Base-by-base conservation (phyloP, 306 rosid species). In the Cicer chorassanicum region DNA sequence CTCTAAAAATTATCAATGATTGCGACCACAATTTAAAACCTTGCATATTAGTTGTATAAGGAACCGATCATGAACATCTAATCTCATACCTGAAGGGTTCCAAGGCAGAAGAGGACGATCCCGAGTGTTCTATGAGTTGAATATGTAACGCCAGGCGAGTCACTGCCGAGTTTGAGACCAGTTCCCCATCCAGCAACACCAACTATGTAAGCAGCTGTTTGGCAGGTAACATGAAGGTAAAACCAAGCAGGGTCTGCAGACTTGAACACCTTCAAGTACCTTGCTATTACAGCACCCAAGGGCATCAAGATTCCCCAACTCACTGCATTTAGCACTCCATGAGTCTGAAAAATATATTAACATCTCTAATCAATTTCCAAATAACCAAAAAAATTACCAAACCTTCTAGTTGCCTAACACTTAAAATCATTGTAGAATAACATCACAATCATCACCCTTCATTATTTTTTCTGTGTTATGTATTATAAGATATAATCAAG, bases 141-240 rank as follows among this genome's bases (percentile, higher is more conserved):
- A 11, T 88, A 57, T 1, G 61, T 2, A 62, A 82, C 0, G 9
- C 92, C 92, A n/a, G 3, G 16, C 0, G 96, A 83, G 38, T 94
- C 92, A 57, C 85, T 78, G 1, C 99, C 99, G 7, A 94, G 96
- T 72, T 92, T 94, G 12, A 94, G 83, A 66, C 99, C 97, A n/a
- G 96, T 90, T 14, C 88, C 99, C 97, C 97, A 94, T 24, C 99
- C 97, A 70, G 93, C 95, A 73, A 94, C 96, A 42, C 99, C 99
- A 53, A 94, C 29, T 18, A 88, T 82, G 50, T 94, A 92, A 1
- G 98, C 99, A 44, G 96, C 82, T 63, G 92, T 76, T 74, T 94
- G 99, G 80, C 98, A 94, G 36, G 89, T 81, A 11, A 89, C 86
- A 56, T 94, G 99, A 78, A 94, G 93, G 80, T 94, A 90, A 80